phyloP scores from a whole-genome alignment of 2,329 filamentous ascomycete genomes.

The Chrysosphaeria jannelii region DNA sequence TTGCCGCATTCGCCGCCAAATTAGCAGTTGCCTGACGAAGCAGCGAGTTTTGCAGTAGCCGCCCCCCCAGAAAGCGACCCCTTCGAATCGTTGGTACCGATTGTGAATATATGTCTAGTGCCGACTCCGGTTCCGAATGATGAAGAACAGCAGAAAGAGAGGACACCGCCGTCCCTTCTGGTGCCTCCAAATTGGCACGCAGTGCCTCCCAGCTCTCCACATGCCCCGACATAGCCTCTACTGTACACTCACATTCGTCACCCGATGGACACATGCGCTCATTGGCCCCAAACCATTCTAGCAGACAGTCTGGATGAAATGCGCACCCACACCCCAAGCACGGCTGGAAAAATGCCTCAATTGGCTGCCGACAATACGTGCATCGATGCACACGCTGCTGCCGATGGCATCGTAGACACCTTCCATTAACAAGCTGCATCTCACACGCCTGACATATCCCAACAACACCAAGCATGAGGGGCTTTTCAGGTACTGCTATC shows the following conservation, averaged over 20 bases:
- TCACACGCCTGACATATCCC: slow-evolving; percentile 33
- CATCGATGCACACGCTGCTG: slow-evolving; percentile 26
- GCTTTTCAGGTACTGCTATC: too few species aligned
- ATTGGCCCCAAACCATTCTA: slow-evolving; percentile 25
- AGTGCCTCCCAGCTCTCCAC: slow-evolving; percentile 31
- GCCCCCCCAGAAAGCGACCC: slow-evolving; percentile 3
- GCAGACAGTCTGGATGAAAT: slow-evolving; percentile 25
- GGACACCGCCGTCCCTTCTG: too few species aligned
- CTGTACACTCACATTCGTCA: slow-evolving; percentile 30
- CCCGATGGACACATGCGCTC: slow-evolving; percentile 28
- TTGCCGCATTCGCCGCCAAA: too few species aligned
- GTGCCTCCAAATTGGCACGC: slow-evolving; percentile 11
- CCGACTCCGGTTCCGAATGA: too few species aligned
- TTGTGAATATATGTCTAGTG: too few species aligned
- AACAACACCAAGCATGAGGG: slow-evolving; percentile 30
- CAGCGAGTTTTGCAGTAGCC: too few species aligned
- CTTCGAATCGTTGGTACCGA: too few species aligned
- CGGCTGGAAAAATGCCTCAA: slow-evolving; percentile 26
- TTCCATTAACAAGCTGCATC: slow-evolving; percentile 22
- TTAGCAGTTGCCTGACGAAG: too few species aligned
- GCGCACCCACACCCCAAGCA: slow-evolving; percentile 33
- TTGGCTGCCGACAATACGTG: slow-evolving; percentile 29
- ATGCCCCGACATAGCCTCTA: slow-evolving; percentile 22
- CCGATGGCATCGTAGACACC: slow-evolving; percentile 19
- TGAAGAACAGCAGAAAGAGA: too few species aligned